A percentile compares a stretch with the other conserved stretches of the same genome.
Conservation (phyloP, 345 rosid species). For the Tarenaya hassleriana region DNA sequence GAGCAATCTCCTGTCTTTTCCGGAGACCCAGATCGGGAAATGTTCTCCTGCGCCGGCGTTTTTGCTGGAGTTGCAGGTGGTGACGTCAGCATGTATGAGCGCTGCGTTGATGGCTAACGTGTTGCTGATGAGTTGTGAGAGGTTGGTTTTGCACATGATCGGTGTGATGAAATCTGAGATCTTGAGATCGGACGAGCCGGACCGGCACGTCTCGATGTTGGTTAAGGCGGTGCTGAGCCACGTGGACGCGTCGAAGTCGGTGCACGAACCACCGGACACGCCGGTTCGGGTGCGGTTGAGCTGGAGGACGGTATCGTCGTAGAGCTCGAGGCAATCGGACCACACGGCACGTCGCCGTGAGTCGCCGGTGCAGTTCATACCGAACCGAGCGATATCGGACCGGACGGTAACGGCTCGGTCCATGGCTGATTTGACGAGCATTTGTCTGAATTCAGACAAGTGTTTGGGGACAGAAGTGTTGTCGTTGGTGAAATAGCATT, state of each 20-base stretch:
- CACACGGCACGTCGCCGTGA: conserved; percentile 38
- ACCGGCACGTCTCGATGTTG: conserved; percentile 59
- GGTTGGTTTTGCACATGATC: conserved; percentile 32
- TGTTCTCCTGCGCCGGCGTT: conserved; percentile 7
- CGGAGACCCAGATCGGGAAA: conserved; percentile 43
- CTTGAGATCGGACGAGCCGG: conserved; percentile 55
- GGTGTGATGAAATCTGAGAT: conserved; percentile 50
- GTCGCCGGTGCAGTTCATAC: conserved; percentile 25
- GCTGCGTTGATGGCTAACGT: conserved; percentile 51
- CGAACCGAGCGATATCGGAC: conserved; percentile 23
- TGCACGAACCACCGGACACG: conserved; percentile 19
- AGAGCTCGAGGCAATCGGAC: conserved; percentile 60
- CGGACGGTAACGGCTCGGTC: conserved; percentile 39
- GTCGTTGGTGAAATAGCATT: conserved; percentile 33
- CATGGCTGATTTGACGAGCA: conserved; percentile 44
- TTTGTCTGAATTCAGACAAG: conserved; percentile 43
- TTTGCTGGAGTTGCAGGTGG: conserved; percentile 11
- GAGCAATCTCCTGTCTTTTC: conserved; percentile 32
- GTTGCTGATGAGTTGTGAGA: conserved; percentile 52
- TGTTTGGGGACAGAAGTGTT: conserved; percentile 30
- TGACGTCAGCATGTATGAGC: conserved; percentile 20
- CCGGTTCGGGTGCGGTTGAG: conserved; percentile 42
- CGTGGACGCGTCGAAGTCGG: conserved; percentile 67
- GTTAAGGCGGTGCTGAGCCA: conserved; percentile 88
- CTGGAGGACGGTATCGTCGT: conserved; percentile 47